These are phyloP conservation scores for Leccinum arenicola DNA, from an alignment of 768 basidiomycete species.

Conservation along the genomic window DNA sequence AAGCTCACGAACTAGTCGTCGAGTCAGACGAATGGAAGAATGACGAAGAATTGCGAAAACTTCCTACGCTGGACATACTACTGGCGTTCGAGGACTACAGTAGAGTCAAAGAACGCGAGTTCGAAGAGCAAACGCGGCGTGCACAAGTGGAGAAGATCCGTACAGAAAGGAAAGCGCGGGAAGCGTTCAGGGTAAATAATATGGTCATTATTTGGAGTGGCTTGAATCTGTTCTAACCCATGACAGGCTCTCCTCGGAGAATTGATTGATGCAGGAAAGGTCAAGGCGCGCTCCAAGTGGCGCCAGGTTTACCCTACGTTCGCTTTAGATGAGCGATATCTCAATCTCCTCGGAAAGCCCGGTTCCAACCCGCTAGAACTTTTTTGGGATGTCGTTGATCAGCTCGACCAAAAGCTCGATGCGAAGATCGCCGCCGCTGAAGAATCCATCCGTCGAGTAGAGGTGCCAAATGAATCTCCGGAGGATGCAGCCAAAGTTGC, in stretches of 20 bases:
- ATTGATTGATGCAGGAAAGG: constrained; percentile 59
- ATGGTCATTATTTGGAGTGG: not conserved
- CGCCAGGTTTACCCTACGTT: constrained; percentile 81
- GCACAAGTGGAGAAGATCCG: constrained; percentile 80
- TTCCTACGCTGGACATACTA: constrained; percentile 90
- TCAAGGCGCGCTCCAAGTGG: constrained; percentile 89
- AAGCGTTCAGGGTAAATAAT: constrained; percentile 73
- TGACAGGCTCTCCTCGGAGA: constrained; percentile 66
- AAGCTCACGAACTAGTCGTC: constrained; percentile 72
- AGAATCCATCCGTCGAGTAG: constrained; percentile 49
- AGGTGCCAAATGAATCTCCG: constrained; percentile 29
- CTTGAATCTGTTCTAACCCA: not conserved
- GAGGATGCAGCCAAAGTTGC: constrained; percentile 35
- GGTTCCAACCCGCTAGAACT: constrained; percentile 95
- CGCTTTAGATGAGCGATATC: constrained; percentile 77
- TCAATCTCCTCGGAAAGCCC: constrained; percentile 83
- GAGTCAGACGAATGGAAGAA: constrained; percentile 76
- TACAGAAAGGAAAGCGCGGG: constrained; percentile 84
- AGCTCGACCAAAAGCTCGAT: constrained; percentile 81
- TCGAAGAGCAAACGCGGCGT: constrained; percentile 81
- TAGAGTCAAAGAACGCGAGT: constrained; percentile 84
- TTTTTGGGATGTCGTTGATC: constrained; percentile 93
- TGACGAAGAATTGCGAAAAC: constrained; percentile 73
- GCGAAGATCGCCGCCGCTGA: constrained; percentile 70
- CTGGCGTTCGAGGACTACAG: constrained; percentile 94